Base-by-base conservation (phyloP, 2,329 filamentous ascomycete genomes). In the Rhinocladiella similis region DNA sequence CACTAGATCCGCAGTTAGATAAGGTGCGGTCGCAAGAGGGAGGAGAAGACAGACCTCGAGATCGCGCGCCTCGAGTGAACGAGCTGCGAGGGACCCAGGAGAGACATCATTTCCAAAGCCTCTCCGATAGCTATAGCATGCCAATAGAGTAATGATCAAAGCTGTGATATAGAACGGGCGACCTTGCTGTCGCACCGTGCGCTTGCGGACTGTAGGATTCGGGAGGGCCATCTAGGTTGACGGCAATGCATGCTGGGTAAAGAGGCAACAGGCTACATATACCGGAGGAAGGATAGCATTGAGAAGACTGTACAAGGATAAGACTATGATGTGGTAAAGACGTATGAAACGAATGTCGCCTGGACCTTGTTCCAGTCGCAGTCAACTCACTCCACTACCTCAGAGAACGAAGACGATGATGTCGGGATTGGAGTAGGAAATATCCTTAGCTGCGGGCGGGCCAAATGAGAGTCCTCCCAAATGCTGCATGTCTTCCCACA, bases 1-100 rank as follows among this genome's bases (percentile, higher is more conserved):
- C 94, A 99, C 77, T 92, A 60, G 18, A 29, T 7, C 27, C 25
- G 22, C 18, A 55, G 53, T 59, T 53, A 60, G 60, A 35, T 48
- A 43, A 43, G 27, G 35, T 22, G 47, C 22, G 19, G 20, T 50
- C 18, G 7, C 22, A 36, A 47, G 36, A 43, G 14, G 12, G 10
- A 27, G 43, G 49, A 46, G n/a, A 22, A 50, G 20, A 33, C 52
- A 42, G 36, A 60, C 62, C 59, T 63, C 62, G 16, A 62, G 41
- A 42, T 64, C 59, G 46, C 56, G 59, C 29, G 50, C 41, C 27
- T 60, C 42, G 42, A 60, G 51, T 29, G 57, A 50, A 18, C 62
- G 60, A 22, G 50, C 48, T 18, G 51, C 55, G 5, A 64, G 42
- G 3, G 16, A 20, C 19, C 20, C 43, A 20, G 16, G 29, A 19